phyloP scores from a whole-genome alignment of 139 green algal species.

The Axilococcus clingmanii region DNA sequence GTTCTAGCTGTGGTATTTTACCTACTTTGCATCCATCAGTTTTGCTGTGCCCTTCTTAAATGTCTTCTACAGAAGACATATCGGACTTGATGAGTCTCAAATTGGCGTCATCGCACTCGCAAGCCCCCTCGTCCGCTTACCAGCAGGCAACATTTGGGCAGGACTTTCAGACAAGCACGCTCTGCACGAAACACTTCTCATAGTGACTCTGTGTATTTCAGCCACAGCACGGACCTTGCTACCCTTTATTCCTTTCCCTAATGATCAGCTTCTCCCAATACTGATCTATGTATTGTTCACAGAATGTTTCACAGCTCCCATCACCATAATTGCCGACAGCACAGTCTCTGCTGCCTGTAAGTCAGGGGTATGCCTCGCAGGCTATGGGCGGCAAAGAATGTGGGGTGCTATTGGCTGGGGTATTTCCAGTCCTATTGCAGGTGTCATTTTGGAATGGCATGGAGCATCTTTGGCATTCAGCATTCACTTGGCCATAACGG shows the following conservation, averaged over 20 bases:
- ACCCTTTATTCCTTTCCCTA: conserved; percentile 7
- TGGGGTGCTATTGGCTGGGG: conserved; percentile 36
- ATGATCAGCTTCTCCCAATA: conserved; percentile 8
- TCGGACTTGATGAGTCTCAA: conserved; percentile 25
- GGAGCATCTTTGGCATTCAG: conserved; percentile 12
- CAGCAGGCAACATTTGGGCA: conserved; percentile 16
- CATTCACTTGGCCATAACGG: conserved; percentile 5
- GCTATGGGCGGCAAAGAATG: conserved; percentile 22
- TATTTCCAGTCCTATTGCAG: conserved; percentile 9
- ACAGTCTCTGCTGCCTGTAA: conserved; percentile 29
- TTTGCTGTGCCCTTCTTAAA: conserved; percentile 43
- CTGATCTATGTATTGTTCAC: conserved; percentile 14
- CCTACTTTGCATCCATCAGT: conserved; percentile 22
- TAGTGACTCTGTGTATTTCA: conserved; percentile 15
- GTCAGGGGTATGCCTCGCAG: neutral
- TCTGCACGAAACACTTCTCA: conserved; percentile 28
- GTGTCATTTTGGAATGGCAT: neutral
- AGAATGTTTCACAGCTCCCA: conserved; percentile 27
- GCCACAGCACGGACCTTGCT: neutral
- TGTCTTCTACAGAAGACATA: conserved; percentile 26
- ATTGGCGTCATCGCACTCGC: conserved; percentile 31
- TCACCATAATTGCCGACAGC: conserved; percentile 35
- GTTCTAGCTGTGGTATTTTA: conserved; percentile 29
- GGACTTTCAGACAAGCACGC: conserved; percentile 29
- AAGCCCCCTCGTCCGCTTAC: conserved; percentile 5